Conservation (phyloP, 208 protist species). For the Trypanosoma platydactyli region DNA sequence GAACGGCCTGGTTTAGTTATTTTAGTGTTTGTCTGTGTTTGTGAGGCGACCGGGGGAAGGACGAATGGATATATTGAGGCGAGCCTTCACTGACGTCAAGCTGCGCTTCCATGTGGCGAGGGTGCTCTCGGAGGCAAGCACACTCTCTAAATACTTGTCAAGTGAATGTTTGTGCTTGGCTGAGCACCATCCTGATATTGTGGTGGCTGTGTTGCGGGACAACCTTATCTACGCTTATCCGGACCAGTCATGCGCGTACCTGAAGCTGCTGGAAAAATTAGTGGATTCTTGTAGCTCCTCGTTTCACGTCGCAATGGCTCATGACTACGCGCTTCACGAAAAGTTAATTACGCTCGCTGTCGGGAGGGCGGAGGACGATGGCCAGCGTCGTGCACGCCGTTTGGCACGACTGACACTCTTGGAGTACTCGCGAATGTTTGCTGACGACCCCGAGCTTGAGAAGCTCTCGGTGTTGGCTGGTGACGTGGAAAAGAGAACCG, state of each 20-base stretch:
- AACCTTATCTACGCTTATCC: slow-evolving; percentile 34
- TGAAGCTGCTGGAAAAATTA: slow-evolving; percentile 75
- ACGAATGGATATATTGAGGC: slow-evolving; percentile 66
- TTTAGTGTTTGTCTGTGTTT: not conserved
- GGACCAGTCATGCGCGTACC: slow-evolving; percentile 38
- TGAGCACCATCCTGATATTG: slow-evolving; percentile 52
- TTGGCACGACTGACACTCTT: slow-evolving; percentile 73
- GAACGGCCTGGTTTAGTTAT: not conserved
- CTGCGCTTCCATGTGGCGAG: slow-evolving; percentile 48
- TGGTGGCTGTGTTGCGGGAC: slow-evolving; percentile 47
- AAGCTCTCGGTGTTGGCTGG: slow-evolving; percentile 53
- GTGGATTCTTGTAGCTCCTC: slow-evolving; percentile 70
- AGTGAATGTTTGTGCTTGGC: slow-evolving; percentile 53
- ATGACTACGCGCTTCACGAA: slow-evolving; percentile 52
- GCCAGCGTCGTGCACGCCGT: slow-evolving; percentile 59
- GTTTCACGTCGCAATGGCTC: slow-evolving; percentile 76
- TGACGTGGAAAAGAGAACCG: slow-evolving; percentile 62
- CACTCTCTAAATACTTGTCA: slow-evolving; percentile 6
- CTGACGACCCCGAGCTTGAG: slow-evolving; percentile 57
- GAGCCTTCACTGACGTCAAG: slow-evolving; percentile 47
- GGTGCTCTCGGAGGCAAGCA: slow-evolving; percentile 27
- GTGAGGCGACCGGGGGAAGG: not conserved
- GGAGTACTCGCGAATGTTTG: slow-evolving; percentile 88
- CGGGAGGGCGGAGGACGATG: slow-evolving; percentile 43
- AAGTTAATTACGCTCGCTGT: slow-evolving; percentile 59